Conservation (phyloP, 202 grass and related monocot genomes). For the Saccharum hybrid region DNA sequence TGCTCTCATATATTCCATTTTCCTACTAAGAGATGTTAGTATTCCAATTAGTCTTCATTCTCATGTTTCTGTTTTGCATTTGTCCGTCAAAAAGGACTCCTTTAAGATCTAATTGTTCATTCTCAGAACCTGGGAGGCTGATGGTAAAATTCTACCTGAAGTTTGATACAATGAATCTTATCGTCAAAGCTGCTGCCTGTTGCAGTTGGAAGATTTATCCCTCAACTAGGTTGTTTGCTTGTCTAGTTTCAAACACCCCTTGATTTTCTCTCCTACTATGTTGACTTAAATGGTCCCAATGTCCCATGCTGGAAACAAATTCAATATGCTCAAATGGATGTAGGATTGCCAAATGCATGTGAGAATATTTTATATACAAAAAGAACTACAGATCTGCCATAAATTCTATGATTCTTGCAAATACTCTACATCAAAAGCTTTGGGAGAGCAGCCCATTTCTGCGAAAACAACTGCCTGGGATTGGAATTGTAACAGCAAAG, state of each 20-base stretch:
- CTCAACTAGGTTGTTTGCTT: constrained; percentile 70
- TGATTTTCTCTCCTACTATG: constrained; percentile 12
- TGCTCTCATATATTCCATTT: no score
- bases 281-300: constrained; percentile 41
- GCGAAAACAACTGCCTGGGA: constrained; percentile 91
- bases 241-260: constrained; percentile 26
- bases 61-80: not conserved
- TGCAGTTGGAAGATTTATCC: constrained; percentile 95
- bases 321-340: constrained; percentile 87
- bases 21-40: no score
- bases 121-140: constrained; percentile 84
- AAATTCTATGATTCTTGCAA: constrained; percentile 80
- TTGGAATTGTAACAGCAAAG: constrained; percentile 96
- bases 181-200: constrained; percentile 78
- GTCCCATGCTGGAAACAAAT: constrained; percentile 67
- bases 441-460: constrained; percentile 86
- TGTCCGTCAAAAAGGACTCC: not conserved
- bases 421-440: constrained; percentile 85
- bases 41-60: no score
- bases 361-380: constrained; percentile 85
- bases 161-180: constrained; percentile 97
- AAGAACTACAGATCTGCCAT: constrained; percentile 79
- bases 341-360: constrained; percentile 97
- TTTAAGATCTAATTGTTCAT: constrained; percentile 39
- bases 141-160: constrained; percentile 99